These are phyloP conservation scores for Exobasidium cylindrosporum DNA, from an alignment of 1,284 basidiomycete genomes.

Conservation along the genomic window DNA sequence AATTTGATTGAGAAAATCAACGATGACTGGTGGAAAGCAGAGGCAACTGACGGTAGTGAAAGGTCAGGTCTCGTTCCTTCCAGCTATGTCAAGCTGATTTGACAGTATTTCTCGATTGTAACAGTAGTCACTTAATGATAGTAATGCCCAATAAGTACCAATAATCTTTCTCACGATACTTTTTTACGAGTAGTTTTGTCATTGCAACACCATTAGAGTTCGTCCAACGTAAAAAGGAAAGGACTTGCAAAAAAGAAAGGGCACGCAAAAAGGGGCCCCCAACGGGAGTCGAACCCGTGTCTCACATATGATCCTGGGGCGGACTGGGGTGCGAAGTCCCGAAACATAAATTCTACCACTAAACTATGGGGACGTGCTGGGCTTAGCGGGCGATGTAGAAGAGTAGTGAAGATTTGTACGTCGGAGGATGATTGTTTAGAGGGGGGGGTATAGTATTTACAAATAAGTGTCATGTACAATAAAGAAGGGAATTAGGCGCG, in stretches of 20 bases:
- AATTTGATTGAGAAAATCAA: constrained; percentile 34
- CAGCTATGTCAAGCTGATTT: constrained; percentile 25
- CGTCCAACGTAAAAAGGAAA: not conserved
- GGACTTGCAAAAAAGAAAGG: not conserved
- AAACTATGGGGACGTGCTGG: not conserved
- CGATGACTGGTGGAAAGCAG: constrained; percentile 46
- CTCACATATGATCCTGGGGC: not conserved
- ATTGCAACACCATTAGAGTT: no score
- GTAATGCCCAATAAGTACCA: no score
- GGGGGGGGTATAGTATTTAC: no score
- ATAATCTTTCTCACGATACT: no score
- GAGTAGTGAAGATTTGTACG: no score
- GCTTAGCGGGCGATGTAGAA: no score
- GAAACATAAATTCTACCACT: not conserved
- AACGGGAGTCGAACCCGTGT: not conserved
- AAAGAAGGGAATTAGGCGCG: no score
- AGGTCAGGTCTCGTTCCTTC: constrained; percentile 38
- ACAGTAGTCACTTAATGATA: not conserved
- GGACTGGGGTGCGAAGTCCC: not conserved
- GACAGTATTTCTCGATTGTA: not conserved
- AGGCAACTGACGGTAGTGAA: constrained; percentile 17
- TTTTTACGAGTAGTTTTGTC: no score
- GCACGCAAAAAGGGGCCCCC: not conserved
- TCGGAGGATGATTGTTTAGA: no score
- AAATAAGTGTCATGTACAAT: no score